A percentile compares a stretch with the other conserved stretches of the same genome.
Evolutionary conservation across 129 eudicot genomes (phyloP).

Genomic region (Tanacetum coccineum): DNA sequence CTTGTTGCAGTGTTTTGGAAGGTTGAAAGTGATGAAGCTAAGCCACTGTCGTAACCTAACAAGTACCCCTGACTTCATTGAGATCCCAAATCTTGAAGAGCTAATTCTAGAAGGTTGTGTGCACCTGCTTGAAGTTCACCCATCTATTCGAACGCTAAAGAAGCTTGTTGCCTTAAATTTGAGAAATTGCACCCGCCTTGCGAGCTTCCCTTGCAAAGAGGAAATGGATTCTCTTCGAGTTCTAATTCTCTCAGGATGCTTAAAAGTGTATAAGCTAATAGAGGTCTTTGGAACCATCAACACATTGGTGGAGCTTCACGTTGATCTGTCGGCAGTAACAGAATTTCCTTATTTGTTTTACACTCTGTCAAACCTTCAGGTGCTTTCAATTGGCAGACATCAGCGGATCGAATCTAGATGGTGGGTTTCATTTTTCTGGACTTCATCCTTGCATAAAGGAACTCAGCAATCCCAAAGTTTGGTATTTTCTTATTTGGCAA

Average conservation of each 20-base stretch:
- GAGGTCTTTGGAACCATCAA: not conserved
- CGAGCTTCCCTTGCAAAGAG: not conserved
- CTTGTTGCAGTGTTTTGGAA: conserved; percentile 8
- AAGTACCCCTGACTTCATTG: conserved; percentile 21
- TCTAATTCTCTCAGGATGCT: conserved; percentile 3
- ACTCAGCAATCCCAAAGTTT: not conserved
- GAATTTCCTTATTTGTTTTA: not conserved
- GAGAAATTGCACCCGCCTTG: conserved; percentile 10
- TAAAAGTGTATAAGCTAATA: not conserved
- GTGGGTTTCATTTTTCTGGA: not conserved
- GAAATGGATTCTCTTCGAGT: conserved; percentile 7
- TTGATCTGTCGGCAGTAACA: conserved; percentile 9
- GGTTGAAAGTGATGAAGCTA: conserved; percentile 21
- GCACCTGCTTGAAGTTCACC: conserved; percentile 15
- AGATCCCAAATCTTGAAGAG: conserved; percentile 16
- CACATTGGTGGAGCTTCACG: not conserved
- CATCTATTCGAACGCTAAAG: conserved; percentile 21
- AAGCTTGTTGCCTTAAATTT: conserved; percentile 10
- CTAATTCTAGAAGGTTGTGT: conserved; percentile 21
- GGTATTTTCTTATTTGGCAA: not conserved
- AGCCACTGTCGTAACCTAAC: conserved; percentile 15
- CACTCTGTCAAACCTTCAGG: not conserved
- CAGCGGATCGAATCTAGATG: not conserved
- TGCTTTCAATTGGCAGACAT: not conserved
- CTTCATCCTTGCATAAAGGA: not conserved